Conservation (phyloP, 441 rosid genomes). For the Croton laevigatus region DNA sequence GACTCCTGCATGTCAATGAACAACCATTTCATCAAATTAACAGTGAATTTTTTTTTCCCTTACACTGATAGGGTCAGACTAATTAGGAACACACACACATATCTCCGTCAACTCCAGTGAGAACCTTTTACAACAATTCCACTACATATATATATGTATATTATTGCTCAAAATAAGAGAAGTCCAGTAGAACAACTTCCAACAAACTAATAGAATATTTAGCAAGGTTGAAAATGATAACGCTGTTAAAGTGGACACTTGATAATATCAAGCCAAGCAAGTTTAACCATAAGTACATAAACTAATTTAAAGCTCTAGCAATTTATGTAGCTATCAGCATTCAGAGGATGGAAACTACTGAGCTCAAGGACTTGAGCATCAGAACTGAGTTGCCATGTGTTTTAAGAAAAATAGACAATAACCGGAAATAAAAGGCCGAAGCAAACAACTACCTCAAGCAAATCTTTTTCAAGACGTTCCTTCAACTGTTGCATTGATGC, state of each 20-base stretch:
- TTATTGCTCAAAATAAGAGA: background rate
- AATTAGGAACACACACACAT: background rate
- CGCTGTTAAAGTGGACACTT: background rate
- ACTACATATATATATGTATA: background rate
- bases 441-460: constrained; percentile 67
- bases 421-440: background rate
- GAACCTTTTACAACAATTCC: background rate
- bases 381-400: background rate
- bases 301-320: background rate
- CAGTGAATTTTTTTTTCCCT: background rate
- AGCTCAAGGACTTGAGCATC: background rate
- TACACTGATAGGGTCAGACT: background rate
- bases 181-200: background rate
- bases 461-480: constrained; percentile 98
- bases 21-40: constrained; percentile 18
- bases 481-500: constrained; percentile 99
- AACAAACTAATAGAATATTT: background rate
- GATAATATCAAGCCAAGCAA: background rate
- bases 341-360: background rate
- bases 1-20: constrained; percentile 65
- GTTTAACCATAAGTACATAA: background rate
- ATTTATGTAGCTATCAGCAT: background rate
- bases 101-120: background rate
- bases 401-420: background rate
- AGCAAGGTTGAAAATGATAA: background rate